Evolutionary conservation across 2,329 filamentous ascomycete genomes (phyloP).

Genomic region (Arachnopeziza araneosa): DNA sequence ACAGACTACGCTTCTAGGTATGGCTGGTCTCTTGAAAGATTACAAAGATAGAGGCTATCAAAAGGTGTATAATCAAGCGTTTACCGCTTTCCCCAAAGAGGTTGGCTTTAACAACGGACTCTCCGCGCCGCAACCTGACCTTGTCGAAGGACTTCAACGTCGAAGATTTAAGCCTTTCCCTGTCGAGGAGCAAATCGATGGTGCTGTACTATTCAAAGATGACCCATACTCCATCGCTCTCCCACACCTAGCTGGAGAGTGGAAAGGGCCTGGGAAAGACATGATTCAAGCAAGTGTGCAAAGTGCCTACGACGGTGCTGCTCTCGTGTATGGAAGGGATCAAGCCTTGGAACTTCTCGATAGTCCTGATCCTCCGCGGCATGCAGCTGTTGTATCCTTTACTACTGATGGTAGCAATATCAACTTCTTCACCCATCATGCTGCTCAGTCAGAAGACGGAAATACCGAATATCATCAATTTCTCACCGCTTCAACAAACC

Average conservation of each 20-base stretch:
- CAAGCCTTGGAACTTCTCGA: background rate
- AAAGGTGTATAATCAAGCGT: background rate
- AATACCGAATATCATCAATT: background rate
- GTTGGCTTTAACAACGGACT: background rate
- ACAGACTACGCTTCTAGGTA: background rate
- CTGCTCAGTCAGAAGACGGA: background rate
- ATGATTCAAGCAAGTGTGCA: background rate
- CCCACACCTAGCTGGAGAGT: background rate
- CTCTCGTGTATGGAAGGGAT: background rate
- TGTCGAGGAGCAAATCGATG: background rate
- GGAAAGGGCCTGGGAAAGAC: constrained; percentile 35
- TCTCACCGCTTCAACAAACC: background rate
- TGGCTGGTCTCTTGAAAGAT: background rate
- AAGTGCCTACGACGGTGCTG: background rate
- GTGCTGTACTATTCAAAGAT: background rate
- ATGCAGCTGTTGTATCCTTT: background rate
- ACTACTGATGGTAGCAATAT: background rate
- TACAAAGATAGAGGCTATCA: background rate
- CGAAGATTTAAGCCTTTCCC: background rate
- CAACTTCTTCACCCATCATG: background rate
- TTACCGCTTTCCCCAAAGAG: background rate
- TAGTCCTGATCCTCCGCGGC: background rate
- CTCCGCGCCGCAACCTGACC: background rate
- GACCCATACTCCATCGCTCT: constrained; percentile 39
- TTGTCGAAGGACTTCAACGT: background rate